phyloP scores from a whole-genome alignment of 352 stramenopile genomes.

The Phytophthora ramorum region DNA sequence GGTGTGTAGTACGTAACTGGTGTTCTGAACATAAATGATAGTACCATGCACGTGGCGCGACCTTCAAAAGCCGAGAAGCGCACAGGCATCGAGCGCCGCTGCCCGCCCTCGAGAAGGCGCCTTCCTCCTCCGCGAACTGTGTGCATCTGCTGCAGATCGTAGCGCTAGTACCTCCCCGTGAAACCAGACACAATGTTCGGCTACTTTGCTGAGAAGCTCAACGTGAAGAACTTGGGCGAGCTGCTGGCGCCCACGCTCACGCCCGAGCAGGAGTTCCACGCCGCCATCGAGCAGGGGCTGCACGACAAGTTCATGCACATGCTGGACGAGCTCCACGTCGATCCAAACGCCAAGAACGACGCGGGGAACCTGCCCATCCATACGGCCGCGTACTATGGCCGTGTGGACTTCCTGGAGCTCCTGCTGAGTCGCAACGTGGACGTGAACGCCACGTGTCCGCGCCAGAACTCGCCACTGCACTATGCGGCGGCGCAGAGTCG shows the following conservation, averaged over 20 bases:
- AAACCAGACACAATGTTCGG: slow-evolving; percentile 72
- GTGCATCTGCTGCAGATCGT: slow-evolving; percentile 2
- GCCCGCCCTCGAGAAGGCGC: slow-evolving; percentile 8
- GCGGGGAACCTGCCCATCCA: slow-evolving; percentile 87
- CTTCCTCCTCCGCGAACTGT: not conserved
- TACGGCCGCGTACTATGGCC: slow-evolving; percentile 85
- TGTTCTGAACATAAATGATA: not conserved
- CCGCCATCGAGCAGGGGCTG: slow-evolving; percentile 77
- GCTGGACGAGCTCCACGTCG: slow-evolving; percentile 76
- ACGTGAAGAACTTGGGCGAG: slow-evolving; percentile 90
- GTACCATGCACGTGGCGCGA: slow-evolving; percentile 16
- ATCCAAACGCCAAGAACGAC: slow-evolving; percentile 71
- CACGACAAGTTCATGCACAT: slow-evolving; percentile 75
- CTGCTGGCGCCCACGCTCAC: slow-evolving; percentile 87
- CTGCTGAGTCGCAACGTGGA: slow-evolving; percentile 74
- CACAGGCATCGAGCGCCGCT: not conserved
- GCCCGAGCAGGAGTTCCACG: slow-evolving; percentile 87
- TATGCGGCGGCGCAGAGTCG: slow-evolving; percentile 83
- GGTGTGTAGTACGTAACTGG: not conserved
- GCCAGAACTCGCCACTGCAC: slow-evolving; percentile 85
- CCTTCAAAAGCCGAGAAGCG: slow-evolving; percentile 16
- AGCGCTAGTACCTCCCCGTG: not conserved
- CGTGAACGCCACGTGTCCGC: slow-evolving; percentile 68
- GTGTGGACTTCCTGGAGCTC: slow-evolving; percentile 76
- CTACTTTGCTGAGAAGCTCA: slow-evolving; percentile 90